Base-by-base conservation (phyloP, 805 yeast species). In the Cyberlindnera petersonii region DNA sequence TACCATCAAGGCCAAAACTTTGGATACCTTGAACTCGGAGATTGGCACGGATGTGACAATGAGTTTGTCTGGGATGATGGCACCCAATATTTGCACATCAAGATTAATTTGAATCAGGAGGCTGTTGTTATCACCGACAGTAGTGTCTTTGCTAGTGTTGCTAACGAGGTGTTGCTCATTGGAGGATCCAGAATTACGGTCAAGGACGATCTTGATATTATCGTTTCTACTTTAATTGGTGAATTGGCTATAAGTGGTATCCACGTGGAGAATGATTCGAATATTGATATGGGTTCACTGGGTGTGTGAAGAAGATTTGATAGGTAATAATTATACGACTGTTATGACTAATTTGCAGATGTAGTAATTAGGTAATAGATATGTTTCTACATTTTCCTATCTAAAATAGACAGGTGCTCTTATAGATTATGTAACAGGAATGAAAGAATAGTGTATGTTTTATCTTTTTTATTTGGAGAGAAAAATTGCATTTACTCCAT, bases 31-130 rank as follows among this genome's bases (percentile, higher is more conserved):
- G 62, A 64, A 5, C 50, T 72, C 48, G 52, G 53, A 9, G 65
- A 65, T 6, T 77, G 82, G 82, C 61, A 62, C 18, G 45, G 49
- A n/a, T 64, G 74, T 5, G 56, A 58, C 1, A 71, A 77, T 5
- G 56, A 39, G 24, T 27, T 43, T n/a, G 46, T 47, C 16, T 42
- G 40, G 43, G 39, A 49, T 24, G 31, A 37, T 16, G 40, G 33
- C 6, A 24, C 9, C 4, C 46, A 45, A 11, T 53, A 57, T 19
- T 59, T 69, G 44, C 55, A 57, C 14, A 55, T 76, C 1, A 55
- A 53, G 24, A 60, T 75, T 33, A 59, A 53, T 29, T 55, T 76
- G 21, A 61, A 64, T n/a, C 60, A 67, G 29, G 64, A 71, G 28
- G 66, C 69, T 6, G 54, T 75, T 34, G 53, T 60, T 13, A 62